Base-by-base conservation (phyloP, 495 filamentous ascomycete genomes). In the Mycothermus thermophilus region DNA sequence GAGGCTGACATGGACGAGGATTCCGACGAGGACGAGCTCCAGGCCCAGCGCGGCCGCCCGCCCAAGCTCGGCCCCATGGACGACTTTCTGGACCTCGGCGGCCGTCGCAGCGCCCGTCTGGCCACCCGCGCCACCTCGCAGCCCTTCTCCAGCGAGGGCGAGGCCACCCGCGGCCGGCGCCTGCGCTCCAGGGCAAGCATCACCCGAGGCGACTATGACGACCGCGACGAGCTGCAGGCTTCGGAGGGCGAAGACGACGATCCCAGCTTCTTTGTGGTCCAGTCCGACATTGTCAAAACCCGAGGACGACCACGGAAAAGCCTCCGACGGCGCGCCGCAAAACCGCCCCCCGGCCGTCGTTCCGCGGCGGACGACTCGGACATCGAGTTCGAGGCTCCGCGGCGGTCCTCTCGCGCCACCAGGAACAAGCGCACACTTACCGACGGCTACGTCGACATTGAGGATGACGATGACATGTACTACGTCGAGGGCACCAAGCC, bases 401-500 rank as follows among this genome's bases (percentile, higher is more conserved):
- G 72, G 34, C 59, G 67, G n/a, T 77, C 74, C n/a, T 58, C 49
- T 3, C 56, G 74, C 2, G 48, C 59, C 9, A 65, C 46, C 15
- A 64, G 53, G 43, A 40, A 58, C 35, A 57, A 55, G 1, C 64
- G 51, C 29, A 80, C 58, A 44, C 77, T 93, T 67, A 58, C 63
- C 33, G 83, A 92, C 44, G 55, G 39, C 5, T 52, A 71, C 7
- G 57, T 63, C 11, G n/a, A n/a, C n/a, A n/a, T n/a, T n/a, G n/a
- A n/a, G n/a, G 69, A 81, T 6, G 50, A 58, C n/a, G 52, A 61
- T 34, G 79, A 67, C 18, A 50, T 58, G 1, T 61, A 59, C 27
- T 65, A 68, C 20, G 43, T 79, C 12, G 68, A 78, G 13, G 82
- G 72, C n/a, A 75, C 75, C 30, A 58, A 53, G n/a, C 54, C 64